Evolutionary conservation across 1,139 yeast genomes (phyloP), one percentile per base, ranked within the genome.

Genomic region (Taphrina confusa): DNA sequence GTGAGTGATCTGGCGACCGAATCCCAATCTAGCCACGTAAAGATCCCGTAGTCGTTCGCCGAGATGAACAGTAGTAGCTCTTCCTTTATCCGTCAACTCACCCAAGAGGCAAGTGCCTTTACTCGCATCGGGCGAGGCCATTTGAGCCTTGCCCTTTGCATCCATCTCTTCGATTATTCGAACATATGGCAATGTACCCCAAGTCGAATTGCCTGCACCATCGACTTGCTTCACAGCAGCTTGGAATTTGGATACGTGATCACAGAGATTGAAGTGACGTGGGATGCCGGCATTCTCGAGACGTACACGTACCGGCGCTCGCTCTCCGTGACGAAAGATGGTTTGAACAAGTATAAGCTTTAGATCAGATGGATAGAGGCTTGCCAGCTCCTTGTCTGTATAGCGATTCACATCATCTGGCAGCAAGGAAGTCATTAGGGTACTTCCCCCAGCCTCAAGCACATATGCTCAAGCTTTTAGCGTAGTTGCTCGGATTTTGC

Each of bases 301-400:
- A 4, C 67, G 58, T 14, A 62, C 64, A 6, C 66, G 61, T 1
- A 66, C 67, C 2, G 68, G 68, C 4, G 68, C 62, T 25, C 68
- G 63, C 34, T 66, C 68, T 27, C 68, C 68, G 45, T 66, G 68
- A 2, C 68, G 62, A 36, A 65, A 65, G 31, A 66, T 42, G 11
- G 44, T 25, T 14, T 28, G 49, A 18, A 54, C 58, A 8, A 54
- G 39, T n/a, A 63, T 28, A 12, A 64, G 60, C 12, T 61, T 63
- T 25, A 65, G 60, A 22, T 51, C 50, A 23, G 62, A 11, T n/a
- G 67, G 67, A 23, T 65, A 65, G 12, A 65, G 61, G 49, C 18
- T 23, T 27, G 51, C 27, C 18, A 65, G 51, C 49, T 65, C 63
- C 5, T 23, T 60, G 14, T 57, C 62, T 14, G 59, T 27, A 27